Evolutionary conservation across 148 eudicot genomes (phyloP).

Genomic region (Persicaria maculosa): DNA sequence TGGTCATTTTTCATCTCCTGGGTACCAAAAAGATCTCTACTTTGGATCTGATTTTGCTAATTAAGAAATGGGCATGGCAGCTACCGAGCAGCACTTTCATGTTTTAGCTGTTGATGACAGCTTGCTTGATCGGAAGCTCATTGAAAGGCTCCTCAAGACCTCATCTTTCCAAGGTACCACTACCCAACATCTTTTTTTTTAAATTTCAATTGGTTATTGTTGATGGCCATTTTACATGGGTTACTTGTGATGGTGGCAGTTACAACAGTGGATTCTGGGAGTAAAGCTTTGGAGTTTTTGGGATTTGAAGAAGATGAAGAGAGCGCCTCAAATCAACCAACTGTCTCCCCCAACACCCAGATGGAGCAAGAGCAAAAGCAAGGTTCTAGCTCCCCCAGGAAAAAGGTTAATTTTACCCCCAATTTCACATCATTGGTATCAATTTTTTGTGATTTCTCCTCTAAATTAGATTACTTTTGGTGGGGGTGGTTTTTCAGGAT

Average conservation of each 20-base stretch:
- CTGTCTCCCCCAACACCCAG: conserved; percentile 40
- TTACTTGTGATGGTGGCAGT: conserved; percentile 43
- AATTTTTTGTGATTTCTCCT: background rate
- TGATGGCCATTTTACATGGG: background rate
- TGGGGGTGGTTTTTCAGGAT: conserved; percentile 30
- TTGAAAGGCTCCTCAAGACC: conserved; percentile 83
- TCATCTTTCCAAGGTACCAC: conserved; percentile 80
- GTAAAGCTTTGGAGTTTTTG: conserved; percentile 78
- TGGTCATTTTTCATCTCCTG: background rate
- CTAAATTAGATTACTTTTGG: background rate
- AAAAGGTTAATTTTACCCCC: conserved; percentile 1
- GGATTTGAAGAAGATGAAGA: conserved; percentile 50
- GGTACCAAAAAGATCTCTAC: background rate
- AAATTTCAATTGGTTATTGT: background rate
- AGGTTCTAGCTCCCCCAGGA: conserved; percentile 21
- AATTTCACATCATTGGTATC: background rate
- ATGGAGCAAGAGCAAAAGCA: conserved; percentile 35
- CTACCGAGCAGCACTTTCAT: conserved; percentile 78
- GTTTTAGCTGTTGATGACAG: conserved; percentile 99
- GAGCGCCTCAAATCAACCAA: conserved; percentile 30
- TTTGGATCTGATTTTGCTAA: conserved; percentile 12
- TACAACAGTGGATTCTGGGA: conserved; percentile 96
- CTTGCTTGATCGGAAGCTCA: conserved; percentile 70
- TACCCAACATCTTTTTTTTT: background rate
- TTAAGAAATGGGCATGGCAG: conserved; percentile 60